phyloP scores from a whole-genome alignment of 1,284 basidiomycete genomes.

The Ceratobasidium theobromae region DNA sequence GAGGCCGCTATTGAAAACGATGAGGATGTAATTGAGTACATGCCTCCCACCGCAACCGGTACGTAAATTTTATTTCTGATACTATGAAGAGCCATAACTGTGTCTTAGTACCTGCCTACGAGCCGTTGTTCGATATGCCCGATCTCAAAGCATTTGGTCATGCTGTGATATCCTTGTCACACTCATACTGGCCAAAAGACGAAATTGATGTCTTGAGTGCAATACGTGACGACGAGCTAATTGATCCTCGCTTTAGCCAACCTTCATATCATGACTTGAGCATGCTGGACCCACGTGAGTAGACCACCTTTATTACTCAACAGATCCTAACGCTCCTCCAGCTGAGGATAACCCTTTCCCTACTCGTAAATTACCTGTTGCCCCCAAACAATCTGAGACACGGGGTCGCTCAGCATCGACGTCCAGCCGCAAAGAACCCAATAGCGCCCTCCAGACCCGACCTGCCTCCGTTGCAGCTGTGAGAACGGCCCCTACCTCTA shows the following conservation, averaged over 20 bases:
- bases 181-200: slow-evolving; percentile 29
- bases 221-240: slow-evolving; percentile 26
- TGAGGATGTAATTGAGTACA: slow-evolving; percentile 73
- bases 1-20: slow-evolving; percentile 48
- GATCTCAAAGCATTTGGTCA: slow-evolving; percentile 58
- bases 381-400: slow-evolving; percentile 5
- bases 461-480: slow-evolving; percentile 24
- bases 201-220: slow-evolving; percentile 15
- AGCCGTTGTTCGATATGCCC: slow-evolving; percentile 58
- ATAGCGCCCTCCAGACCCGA: slow-evolving; percentile 1
- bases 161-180: slow-evolving; percentile 45
- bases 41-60: slow-evolving; percentile 70
- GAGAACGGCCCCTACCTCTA: slow-evolving; percentile 2
- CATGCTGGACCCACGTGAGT: slow-evolving; percentile 26
- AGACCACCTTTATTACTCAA: background rate
- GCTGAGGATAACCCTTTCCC: slow-evolving; percentile 29
- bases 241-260: slow-evolving; percentile 12
- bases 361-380: background rate
- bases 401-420: slow-evolving; percentile 7
- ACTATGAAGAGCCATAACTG: background rate
- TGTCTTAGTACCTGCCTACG: slow-evolving; percentile 49
- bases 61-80: slow-evolving; percentile 38
- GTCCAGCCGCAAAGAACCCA: background rate
- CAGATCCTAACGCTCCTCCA: background rate
- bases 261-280: slow-evolving; percentile 24